A percentile compares a stretch with the other conserved stretches of the same genome.
Evolutionary conservation across 805 yeast species (phyloP).

Genomic region (Ogataea thermomethanolica): DNA sequence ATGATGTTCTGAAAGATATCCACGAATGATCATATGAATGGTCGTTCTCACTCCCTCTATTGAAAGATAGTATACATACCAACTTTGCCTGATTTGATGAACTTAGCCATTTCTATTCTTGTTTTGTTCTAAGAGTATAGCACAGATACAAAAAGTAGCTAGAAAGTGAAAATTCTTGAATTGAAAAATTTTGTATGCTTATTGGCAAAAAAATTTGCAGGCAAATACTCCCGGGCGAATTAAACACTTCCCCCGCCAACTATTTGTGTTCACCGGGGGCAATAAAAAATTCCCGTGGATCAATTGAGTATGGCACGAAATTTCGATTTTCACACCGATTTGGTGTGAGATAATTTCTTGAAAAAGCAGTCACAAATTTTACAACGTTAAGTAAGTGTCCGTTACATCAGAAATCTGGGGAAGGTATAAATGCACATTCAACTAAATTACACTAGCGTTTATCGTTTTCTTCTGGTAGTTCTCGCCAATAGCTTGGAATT

Average conservation of each 20-base stretch:
- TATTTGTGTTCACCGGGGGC: constrained; percentile 1
- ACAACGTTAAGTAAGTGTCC: not conserved
- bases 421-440: constrained; percentile 4
- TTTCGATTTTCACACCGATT: constrained; percentile 1
- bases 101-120: constrained; percentile 80
- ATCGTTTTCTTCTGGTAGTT: constrained; percentile 42
- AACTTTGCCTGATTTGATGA: constrained; percentile 99
- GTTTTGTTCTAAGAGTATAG: constrained; percentile 4
- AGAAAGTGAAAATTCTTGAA: constrained; percentile 13
- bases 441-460: constrained; percentile 24
- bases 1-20: not conserved
- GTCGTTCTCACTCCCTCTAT: too few species aligned
- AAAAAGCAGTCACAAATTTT: constrained; percentile 20
- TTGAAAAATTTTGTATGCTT: constrained; percentile 13
- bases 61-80: constrained; percentile 56
- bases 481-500: constrained; percentile 62
- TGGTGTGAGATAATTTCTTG: not conserved
- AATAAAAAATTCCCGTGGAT: not conserved
- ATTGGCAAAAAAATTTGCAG: constrained; percentile 2
- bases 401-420: constrained; percentile 6
- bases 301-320: constrained; percentile 4
- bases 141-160: constrained; percentile 10
- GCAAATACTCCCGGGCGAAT: constrained; percentile 1
- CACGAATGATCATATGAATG: too few species aligned
- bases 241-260: not conserved